Evolutionary conservation across 83 land plant species (phyloP), one percentile per base, ranked within the genome.

Genomic region (Isoetes engelmannii): DNA sequence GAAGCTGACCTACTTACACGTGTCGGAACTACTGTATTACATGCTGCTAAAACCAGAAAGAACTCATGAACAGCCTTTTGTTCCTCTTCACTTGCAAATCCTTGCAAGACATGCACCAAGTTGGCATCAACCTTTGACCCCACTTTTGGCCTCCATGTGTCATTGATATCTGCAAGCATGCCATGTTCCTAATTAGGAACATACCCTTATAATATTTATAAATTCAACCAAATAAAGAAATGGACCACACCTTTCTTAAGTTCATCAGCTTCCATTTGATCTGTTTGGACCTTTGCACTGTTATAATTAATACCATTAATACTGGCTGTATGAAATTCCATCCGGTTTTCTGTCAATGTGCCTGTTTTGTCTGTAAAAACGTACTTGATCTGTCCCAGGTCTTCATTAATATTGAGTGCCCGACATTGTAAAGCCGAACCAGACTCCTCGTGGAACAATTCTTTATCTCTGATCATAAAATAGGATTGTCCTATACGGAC

Each of bases 351-450:
- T 6, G 98, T 94, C 41, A 94, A 74, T 20, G 98, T 94, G 4
- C 98, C 98, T 6, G 98, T 94, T 69, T 94, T 94, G 57, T 94
- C 98, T 7, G 98, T 90, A 69, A 94, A 94, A 9, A 94, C 64
- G 67, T 90, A 90, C 8, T 86, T 83, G 8, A 94, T 82, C 78
- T 94, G 98, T 21, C 98, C 98, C 58, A 94, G 61, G 68, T 94
- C 98, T 81, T 94, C 98, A 79, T 94, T 94, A 43, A 94, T 94
- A 77, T 90, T 94, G 69, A 94, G 80, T 6, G 98, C 85, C 65
- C 98, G 81, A 74, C 98, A 94, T 72, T 94, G 97, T 63, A 94
- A 86, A 49, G 88, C 74, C 7, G 92, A 81, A 63, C 77, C 70
- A 49, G 88, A 80, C 65, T 37, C 80, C 47, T 65, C 76, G 57